Conservation (phyloP, 371 early-diverging fungal species). For the Apophysomyces variabilis region DNA sequence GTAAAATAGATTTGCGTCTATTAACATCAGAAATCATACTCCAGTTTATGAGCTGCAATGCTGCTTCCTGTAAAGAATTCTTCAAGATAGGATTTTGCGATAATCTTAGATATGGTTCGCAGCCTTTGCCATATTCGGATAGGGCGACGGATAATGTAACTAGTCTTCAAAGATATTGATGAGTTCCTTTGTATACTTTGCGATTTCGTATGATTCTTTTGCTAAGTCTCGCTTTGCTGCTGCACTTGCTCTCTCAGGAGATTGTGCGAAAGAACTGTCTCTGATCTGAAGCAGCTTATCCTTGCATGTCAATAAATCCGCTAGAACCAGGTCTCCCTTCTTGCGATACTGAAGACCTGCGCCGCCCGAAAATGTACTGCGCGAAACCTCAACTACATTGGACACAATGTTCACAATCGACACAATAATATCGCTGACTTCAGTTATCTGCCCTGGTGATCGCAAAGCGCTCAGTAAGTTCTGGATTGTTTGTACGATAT, state of each 20-base stretch:
- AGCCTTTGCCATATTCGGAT: too few relatives aligned
- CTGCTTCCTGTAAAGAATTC: too few relatives aligned
- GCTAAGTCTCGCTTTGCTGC: slow-evolving; percentile 87
- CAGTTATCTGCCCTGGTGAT: slow-evolving; percentile 60
- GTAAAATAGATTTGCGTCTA: too few relatives aligned
- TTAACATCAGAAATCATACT: too few relatives aligned
- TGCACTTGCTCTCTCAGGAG: slow-evolving; percentile 54
- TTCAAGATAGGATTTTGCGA: too few relatives aligned
- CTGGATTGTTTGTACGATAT: slow-evolving; percentile 89
- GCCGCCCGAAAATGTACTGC: slow-evolving; percentile 43
- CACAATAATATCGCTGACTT: slow-evolving; percentile 72
- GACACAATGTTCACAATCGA: slow-evolving; percentile 64
- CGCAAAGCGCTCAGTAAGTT: slow-evolving; percentile 75
- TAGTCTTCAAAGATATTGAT: slow-evolving; percentile 54
- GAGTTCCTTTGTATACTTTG: slow-evolving; percentile 82
- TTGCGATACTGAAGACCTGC: slow-evolving; percentile 44
- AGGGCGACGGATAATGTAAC: not conserved
- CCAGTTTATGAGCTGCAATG: too few relatives aligned
- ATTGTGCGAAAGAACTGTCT: slow-evolving; percentile 40
- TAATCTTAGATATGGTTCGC: too few relatives aligned
- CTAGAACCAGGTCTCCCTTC: slow-evolving; percentile 60
- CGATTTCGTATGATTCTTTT: slow-evolving; percentile 89
- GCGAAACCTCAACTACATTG: slow-evolving; percentile 47
- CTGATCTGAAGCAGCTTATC: slow-evolving; percentile 72
- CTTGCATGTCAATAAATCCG: slow-evolving; percentile 72